Base-by-base conservation (phyloP, 495 filamentous ascomycete genomes). In the Penicillium steckii region DNA sequence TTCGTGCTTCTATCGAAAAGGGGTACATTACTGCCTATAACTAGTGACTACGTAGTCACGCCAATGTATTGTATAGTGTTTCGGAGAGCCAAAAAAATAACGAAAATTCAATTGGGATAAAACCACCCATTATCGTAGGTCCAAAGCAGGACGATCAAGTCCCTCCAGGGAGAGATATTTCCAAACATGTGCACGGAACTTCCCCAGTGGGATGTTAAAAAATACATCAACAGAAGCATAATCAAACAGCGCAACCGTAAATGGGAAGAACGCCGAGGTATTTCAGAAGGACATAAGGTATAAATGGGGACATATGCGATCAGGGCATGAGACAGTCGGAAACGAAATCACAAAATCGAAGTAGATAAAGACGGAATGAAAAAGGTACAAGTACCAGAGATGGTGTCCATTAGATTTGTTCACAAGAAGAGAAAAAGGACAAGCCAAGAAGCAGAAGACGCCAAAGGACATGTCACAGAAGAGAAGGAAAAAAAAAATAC, bases 321-420 rank as follows among this genome's bases (percentile, higher is more conserved):
- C 21, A 37, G 26, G 19, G 18, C 18, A 37, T 23, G 32, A 25
- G 21, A 48, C 15, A 17, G 45, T 47, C 17, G 26, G 30, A 17
- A 43, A 32, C 8, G 15, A 21, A 51, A 50, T 30, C 17, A 26
- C 12, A 30, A 41, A 43, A 42, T 4, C 7, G 21, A 41, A 27
- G 23, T 21, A 27, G 25, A n/a, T 13, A 48, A 48, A 18, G 8
- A 8, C 27, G 3, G 15, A 47, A 12, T 15, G 23, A 10, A 37
- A 23, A 4, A 33, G 18, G 23, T n/a, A 49, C 35, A 27, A 17
- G 23, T 26, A n/a, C 33, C 22, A 42, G 27, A 22, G 38, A 44
- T 26, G 32, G 54, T 52, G 38, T 46, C 53, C 55, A 53, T 57
- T 57, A 52, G 30, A 29, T 47, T 53, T 52, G 50, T 49, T 50